A percentile compares a stretch with the other conserved stretches of the same genome.
These are phyloP conservation scores for Coniochaeta sp. DNA, from an alignment of 2,329 filamentous ascomycete species.

Conservation along the genomic window DNA sequence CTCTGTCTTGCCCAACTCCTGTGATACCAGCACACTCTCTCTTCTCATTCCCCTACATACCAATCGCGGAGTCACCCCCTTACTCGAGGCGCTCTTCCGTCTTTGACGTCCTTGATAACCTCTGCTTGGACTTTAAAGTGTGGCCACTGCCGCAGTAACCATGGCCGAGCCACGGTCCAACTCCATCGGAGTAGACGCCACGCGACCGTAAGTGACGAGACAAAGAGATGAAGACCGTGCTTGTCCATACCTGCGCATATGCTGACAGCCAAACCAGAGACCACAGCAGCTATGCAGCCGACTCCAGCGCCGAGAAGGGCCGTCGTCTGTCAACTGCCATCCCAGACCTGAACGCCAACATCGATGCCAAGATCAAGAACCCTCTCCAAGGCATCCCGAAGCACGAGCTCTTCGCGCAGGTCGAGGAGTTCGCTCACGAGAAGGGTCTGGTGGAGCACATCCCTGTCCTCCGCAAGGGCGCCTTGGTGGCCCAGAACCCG, in stretches of 20 bases:
- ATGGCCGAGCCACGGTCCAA: background rate
- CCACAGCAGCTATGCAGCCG: constrained; percentile 3
- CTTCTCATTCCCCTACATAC: background rate
- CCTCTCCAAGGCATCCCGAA: constrained; percentile 43
- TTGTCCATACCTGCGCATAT: background rate
- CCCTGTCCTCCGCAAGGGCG: constrained; percentile 55
- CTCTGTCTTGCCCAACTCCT: background rate
- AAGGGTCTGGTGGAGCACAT: constrained; percentile 51
- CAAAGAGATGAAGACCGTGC: background rate
- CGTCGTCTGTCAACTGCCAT: constrained; percentile 23
- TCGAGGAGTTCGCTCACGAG: constrained; percentile 44
- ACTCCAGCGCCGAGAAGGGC: constrained; percentile 28
- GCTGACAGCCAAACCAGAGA: background rate
- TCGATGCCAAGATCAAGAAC: constrained; percentile 38
- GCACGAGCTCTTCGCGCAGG: constrained; percentile 42
- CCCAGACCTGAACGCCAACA: constrained; percentile 34
- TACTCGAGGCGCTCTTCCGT: background rate
- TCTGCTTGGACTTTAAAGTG: background rate
- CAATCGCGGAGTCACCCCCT: background rate
- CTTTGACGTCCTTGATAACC: background rate
- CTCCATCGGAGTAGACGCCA: background rate
- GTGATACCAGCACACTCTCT: background rate
- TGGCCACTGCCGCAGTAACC: background rate
- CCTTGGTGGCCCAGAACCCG: constrained; percentile 65
- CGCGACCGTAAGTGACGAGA: background rate